Conservation (phyloP, 345 rosid species). For the Populus deltoides region DNA sequence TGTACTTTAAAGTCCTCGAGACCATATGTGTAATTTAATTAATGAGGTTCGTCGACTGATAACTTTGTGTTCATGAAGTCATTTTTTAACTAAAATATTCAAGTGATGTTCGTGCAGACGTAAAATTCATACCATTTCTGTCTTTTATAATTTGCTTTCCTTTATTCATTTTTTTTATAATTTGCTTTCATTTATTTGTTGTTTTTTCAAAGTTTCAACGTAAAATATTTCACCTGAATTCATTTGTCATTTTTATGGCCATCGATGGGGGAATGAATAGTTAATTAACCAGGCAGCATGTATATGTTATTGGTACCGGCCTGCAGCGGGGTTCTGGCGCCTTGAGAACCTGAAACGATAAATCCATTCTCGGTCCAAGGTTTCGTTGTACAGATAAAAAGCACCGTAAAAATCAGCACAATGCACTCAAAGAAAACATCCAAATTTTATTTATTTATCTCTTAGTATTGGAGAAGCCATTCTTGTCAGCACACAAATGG, state of each 20-base stretch:
- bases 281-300: neutral
- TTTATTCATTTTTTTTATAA: no score
- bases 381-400: neutral
- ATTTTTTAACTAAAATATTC: no score
- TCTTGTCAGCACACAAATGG: constrained; percentile 51
- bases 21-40: no score
- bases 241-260: neutral
- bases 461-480: neutral
- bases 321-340: neutral
- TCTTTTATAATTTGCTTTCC: neutral
- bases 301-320: neutral
- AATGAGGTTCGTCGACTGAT: no score
- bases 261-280: neutral
- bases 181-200: neutral
- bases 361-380: neutral
- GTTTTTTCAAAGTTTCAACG: no score
- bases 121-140: no score
- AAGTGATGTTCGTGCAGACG: no score
- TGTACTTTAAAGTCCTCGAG: no score
- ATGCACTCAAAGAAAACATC: neutral
- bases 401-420: neutral
- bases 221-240: neutral
- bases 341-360: neutral
- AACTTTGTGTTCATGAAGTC: no score
- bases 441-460: neutral